Evolutionary conservation across 192 early-diverging fungal species (phyloP).

Genomic region (Rhizophagus sp.): DNA sequence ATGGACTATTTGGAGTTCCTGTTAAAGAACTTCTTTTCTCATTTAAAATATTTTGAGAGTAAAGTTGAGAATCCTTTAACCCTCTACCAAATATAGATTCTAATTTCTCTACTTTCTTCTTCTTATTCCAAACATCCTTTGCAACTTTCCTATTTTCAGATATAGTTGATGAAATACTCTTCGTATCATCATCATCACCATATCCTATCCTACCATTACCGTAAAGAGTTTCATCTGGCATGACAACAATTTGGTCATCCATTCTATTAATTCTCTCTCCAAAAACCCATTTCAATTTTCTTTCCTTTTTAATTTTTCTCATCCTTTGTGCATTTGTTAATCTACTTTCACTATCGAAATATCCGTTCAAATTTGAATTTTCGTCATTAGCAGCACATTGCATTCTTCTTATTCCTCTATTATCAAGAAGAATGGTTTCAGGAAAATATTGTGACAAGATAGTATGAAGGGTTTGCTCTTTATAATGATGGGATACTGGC

Average conservation of each 20-base stretch:
- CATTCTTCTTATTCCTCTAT: slow-evolving; percentile 7
- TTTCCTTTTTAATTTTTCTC: slow-evolving; percentile 29
- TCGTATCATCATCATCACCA: slow-evolving; percentile 19
- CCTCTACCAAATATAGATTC: slow-evolving; percentile 28
- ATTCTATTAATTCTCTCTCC: slow-evolving; percentile 13
- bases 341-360: slow-evolving; percentile 26
- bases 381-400: neutral
- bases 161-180: slow-evolving; percentile 2
- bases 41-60: slow-evolving; percentile 18
- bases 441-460: slow-evolving; percentile 34
- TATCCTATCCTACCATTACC: slow-evolving; percentile 13
- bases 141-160: slow-evolving; percentile 11
- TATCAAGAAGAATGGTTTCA: slow-evolving; percentile 15
- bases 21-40: neutral
- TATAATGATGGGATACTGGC: slow-evolving; percentile 29
- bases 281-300: slow-evolving; percentile 28
- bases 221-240: slow-evolving; percentile 1
- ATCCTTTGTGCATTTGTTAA: slow-evolving; percentile 29
- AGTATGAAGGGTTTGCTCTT: slow-evolving; percentile 34
- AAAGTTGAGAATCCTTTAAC: slow-evolving; percentile 24
- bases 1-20: neutral
- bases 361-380: neutral
- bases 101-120: slow-evolving; percentile 28
- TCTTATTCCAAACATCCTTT: slow-evolving; percentile 25
- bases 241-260: neutral